Evolutionary conservation across 345 rosid species (phyloP), one percentile per base, ranked within the genome.

Genomic region (Lepidium didymum): DNA sequence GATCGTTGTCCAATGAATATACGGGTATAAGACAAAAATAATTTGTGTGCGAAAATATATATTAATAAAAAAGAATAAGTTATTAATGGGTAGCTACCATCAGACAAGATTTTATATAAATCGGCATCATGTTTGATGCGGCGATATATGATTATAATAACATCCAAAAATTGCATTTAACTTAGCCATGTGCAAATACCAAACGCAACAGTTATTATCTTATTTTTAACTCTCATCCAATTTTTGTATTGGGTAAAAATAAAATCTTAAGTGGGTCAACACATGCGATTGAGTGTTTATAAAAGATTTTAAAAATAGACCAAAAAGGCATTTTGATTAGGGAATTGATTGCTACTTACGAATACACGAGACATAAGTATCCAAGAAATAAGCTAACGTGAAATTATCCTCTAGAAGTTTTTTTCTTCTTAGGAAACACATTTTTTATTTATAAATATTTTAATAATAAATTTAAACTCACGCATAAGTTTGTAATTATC

Each of bases 151-250:
- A 55, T 23, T 75, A 61, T 62, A 75, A 19, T 68, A 75, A 41
- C 53, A 62, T 55, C 74, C 19, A 58, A 53, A 53, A 41, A 53
- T 36, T 54, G 74, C 74, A 69, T 74, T 74, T 74, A 68, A 75
- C 78, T 55, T 55, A 68, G 46, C 72, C 78, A 75, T 75, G 74
- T 75, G 78, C 70, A 62, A 53, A 37, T 68, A 67, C 69, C 74
- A 37, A 37, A 68, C 64, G 56, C 45, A 67, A 36, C 64, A 44
- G 61, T 75, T 52, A 67, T 67, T 67, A 67, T 35, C 43, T 59
- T 67, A 66, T 2, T 59, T 73, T 73, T 34, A 67, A 66, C 73
- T 19, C 21, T 74, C 77, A 12, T 64, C 36, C 46, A 19, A 43
- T 41, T 59, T 66, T 27, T 60, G 16, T 50, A 67, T 43, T 33